Base-by-base conservation (phyloP, 805 yeast genomes). In the Starmerella vaccinii region DNA sequence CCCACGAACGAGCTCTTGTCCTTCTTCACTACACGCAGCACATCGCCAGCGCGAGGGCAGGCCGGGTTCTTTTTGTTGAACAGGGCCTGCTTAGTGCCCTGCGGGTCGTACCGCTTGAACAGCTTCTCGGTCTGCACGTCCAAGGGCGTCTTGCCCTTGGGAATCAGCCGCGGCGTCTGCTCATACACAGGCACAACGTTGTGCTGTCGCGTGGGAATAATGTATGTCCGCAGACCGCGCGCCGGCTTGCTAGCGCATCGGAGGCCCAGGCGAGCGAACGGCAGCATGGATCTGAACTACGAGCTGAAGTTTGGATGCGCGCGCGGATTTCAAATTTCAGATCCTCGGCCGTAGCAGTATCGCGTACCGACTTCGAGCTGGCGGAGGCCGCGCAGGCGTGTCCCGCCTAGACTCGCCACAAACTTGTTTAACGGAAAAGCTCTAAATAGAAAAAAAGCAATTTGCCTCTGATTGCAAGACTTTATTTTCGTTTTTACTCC, bases 11-110 rank as follows among this genome's bases (percentile, higher is more conserved):
- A 66, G 50, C 77, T 73, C 15, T 68, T 66, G 59, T 77, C 78
- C 60, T 73, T 73, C 63, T 84, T 87, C 29, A 79, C 77, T 4
- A 89, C 82, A 55, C 84, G 77, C 34, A 89, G 78, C 26, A 86
- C 73, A 63, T 89, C 97, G 13, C 95, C 97, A 0, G 94, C 76
- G 50, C 85, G 74, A 27, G 89, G 69, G 51, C 76, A 69, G 22
- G 73, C 73, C 7, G 75, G 67, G 48, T 72, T 71, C 21, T 63
- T 56, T 26, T 71, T 69, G 49, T 74, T 69, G 27, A 86, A 68
- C 43, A 82, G 65, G 21, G 73, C 70, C 46, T 80, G 71, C 67
- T 84, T 82, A 68, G 73, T 69, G 4, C 90, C 92, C 3, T 76
- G 69, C 16, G 87, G 82, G 64, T 89, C 97, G 54, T 83, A 75